These are phyloP conservation scores for Wickerhamomyces chaumierensis DNA, from an alignment of 805 yeast genomes.

Conservation along the genomic window DNA sequence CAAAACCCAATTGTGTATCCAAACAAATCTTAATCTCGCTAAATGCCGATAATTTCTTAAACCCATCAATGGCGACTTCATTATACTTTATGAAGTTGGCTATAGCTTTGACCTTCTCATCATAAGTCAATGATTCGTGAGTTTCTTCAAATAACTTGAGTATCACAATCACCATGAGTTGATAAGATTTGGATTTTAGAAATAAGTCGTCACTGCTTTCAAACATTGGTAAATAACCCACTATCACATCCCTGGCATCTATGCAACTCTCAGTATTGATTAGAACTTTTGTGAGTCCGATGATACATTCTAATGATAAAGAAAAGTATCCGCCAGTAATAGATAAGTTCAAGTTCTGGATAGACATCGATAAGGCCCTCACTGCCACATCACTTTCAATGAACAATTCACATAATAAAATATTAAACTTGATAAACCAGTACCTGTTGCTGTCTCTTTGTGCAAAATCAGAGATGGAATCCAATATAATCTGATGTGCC, in stretches of 20 bases:
- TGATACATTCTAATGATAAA: slow-evolving; percentile 33
- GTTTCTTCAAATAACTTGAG: slow-evolving; percentile 4
- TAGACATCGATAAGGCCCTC: slow-evolving; percentile 37
- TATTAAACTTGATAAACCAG: slow-evolving; percentile 34
- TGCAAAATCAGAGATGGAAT: slow-evolving; percentile 7
- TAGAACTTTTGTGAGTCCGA: slow-evolving; percentile 34
- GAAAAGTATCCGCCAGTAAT: slow-evolving; percentile 33
- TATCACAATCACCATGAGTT: slow-evolving; percentile 21
- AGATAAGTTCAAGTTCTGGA: slow-evolving; percentile 39
- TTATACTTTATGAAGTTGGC: slow-evolving; percentile 25
- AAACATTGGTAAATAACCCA: slow-evolving; percentile 32
- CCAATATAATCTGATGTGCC: slow-evolving; percentile 14
- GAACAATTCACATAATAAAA: slow-evolving; percentile 35
- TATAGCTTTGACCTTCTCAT: slow-evolving; percentile 1
- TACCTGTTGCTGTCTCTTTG: slow-evolving; percentile 22
- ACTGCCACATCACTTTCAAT: slow-evolving; percentile 31
- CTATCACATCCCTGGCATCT: slow-evolving; percentile 33
- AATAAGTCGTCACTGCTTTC: slow-evolving; percentile 28
- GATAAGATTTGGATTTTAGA: slow-evolving; percentile 27
- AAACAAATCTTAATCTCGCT: slow-evolving; percentile 29
- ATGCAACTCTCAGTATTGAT: slow-evolving; percentile 27
- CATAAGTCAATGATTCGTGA: background rate
- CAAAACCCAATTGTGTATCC: slow-evolving; percentile 27
- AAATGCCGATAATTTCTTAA: slow-evolving; percentile 26
- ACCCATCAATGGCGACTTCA: slow-evolving; percentile 33